Percentiles rank a stretch among this genome's conserved stretches.
Evolutionary conservation across 2,329 filamentous ascomycete species (phyloP).

Genomic region (Rugonectria rugulosa): DNA sequence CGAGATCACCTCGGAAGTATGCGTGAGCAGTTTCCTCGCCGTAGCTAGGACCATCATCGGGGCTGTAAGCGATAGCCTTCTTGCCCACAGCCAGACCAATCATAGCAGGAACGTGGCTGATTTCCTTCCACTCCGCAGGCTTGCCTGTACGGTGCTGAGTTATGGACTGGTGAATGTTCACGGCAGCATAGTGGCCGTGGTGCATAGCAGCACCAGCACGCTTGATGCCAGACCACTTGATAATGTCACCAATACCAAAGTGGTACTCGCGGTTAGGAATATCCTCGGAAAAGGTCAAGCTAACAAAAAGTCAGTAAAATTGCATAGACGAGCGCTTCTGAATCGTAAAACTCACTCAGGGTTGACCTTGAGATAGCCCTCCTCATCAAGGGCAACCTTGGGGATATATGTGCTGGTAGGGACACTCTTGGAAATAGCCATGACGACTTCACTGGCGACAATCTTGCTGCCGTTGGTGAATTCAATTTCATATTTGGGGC

Average conservation of each 20-base stretch:
- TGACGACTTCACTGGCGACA: conserved; percentile 70
- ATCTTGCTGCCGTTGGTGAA: conserved; percentile 69
- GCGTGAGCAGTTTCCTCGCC: conserved; percentile 69
- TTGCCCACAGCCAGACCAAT: conserved; percentile 77
- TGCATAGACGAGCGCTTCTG: too few relatives aligned
- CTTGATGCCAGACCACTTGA: conserved; percentile 79
- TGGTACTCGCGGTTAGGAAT: conserved; percentile 67
- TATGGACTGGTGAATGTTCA: conserved; percentile 73
- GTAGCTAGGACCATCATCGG: conserved; percentile 61
- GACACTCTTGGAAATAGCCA: conserved; percentile 69
- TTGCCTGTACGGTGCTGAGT: conserved; percentile 49
- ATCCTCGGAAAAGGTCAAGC: conserved; percentile 60
- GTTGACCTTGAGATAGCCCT: conserved; percentile 71
- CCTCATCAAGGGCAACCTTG: conserved; percentile 61
- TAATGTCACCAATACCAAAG: conserved; percentile 75
- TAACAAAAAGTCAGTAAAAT: conserved; percentile 37
- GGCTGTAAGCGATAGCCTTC: conserved; percentile 70
- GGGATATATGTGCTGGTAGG: conserved; percentile 72
- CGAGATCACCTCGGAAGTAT: conserved; percentile 75
- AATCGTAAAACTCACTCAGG: conserved; percentile 52
- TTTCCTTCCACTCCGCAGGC: conserved; percentile 55
- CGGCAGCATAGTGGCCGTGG: conserved; percentile 70
- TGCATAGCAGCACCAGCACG: conserved; percentile 80
- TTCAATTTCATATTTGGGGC: conserved; percentile 55
- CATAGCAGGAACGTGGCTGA: conserved; percentile 66